These are phyloP conservation scores for Quercus engelmannii DNA, from an alignment of 306 rosid species.

Conservation along the genomic window DNA sequence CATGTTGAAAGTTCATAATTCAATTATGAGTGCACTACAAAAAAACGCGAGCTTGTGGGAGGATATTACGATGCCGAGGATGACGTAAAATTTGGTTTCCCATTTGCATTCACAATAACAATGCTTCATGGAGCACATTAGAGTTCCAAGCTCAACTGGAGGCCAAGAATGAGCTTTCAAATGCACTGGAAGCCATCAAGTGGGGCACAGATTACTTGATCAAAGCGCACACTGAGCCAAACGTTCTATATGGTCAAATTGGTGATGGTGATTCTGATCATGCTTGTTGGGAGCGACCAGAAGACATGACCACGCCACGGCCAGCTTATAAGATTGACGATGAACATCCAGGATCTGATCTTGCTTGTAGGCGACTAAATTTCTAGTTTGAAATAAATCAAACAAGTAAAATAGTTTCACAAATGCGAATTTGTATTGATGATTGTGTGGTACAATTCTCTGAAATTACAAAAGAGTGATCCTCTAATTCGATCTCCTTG, in stretches of 20 bases:
- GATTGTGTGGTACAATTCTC: too few species aligned
- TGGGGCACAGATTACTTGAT: constrained; percentile 70
- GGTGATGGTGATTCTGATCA: constrained; percentile 61
- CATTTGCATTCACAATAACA: constrained; percentile 84
- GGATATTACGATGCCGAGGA: constrained; percentile 36
- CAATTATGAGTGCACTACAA: too few species aligned
- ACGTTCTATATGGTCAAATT: constrained; percentile 41
- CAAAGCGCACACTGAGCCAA: constrained; percentile 45
- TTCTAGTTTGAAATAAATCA: too few species aligned
- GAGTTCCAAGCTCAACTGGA: constrained; percentile 34
- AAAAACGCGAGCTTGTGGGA: too few species aligned
- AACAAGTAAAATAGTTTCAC: too few species aligned
- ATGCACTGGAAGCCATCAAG: constrained; percentile 44
- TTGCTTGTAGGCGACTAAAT: too few species aligned
- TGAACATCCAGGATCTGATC: constrained; percentile 53
- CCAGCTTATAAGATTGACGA: constrained; percentile 26
- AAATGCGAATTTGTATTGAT: too few species aligned
- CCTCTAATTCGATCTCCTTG: too few species aligned
- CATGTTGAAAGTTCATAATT: too few species aligned
- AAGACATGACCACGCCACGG: constrained; percentile 59
- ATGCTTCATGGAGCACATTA: constrained; percentile 74
- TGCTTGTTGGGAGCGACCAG: constrained; percentile 62
- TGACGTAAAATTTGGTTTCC: constrained; percentile 76
- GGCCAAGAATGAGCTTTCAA: constrained; percentile 22
- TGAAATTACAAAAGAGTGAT: too few species aligned